These are phyloP conservation scores for Lachnellula arida DNA, from an alignment of 2,329 filamentous ascomycete species.

Conservation along the genomic window DNA sequence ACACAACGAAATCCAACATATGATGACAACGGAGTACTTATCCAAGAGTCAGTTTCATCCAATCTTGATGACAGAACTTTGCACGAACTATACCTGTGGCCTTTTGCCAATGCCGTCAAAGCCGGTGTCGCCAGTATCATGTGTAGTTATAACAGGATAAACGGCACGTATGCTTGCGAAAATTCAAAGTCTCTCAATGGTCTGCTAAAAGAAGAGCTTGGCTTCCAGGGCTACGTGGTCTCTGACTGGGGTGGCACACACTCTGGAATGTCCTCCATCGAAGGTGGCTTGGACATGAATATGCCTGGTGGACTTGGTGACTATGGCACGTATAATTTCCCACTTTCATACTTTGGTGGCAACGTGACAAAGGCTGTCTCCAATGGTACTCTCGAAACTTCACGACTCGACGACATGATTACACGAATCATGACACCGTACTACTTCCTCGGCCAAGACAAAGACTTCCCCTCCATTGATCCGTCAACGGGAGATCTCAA, in stretches of 20 bases:
- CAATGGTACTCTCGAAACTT: constrained; percentile 53
- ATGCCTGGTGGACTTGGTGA: constrained; percentile 48
- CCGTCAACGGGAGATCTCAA: constrained; percentile 17
- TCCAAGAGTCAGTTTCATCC: constrained; percentile 59
- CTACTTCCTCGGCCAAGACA: constrained; percentile 50
- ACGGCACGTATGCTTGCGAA: constrained; percentile 63
- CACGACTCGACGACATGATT: constrained; percentile 58
- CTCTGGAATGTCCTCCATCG: constrained; percentile 68
- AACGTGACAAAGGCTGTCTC: constrained; percentile 50
- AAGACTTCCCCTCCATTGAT: constrained; percentile 37
- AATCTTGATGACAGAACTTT: constrained; percentile 73
- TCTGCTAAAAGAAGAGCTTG: constrained; percentile 76
- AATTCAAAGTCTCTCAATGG: constrained; percentile 78
- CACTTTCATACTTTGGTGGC: constrained; percentile 13
- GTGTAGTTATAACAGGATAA: constrained; percentile 75
- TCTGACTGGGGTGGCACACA: constrained; percentile 82
- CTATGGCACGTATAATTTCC: constrained; percentile 48
- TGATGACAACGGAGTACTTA: constrained; percentile 30
- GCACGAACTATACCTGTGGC: constrained; percentile 79
- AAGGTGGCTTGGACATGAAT: constrained; percentile 71
- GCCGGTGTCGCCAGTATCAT: constrained; percentile 76
- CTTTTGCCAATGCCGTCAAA: constrained; percentile 71
- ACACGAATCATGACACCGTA: constrained; percentile 58
- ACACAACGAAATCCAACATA: constrained; percentile 27
- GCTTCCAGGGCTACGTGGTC: constrained; percentile 81